Percentiles rank a stretch among this genome's conserved stretches.
Conservation (phyloP, 192 early-diverging fungal species). For the Coemansia sp. region DNA sequence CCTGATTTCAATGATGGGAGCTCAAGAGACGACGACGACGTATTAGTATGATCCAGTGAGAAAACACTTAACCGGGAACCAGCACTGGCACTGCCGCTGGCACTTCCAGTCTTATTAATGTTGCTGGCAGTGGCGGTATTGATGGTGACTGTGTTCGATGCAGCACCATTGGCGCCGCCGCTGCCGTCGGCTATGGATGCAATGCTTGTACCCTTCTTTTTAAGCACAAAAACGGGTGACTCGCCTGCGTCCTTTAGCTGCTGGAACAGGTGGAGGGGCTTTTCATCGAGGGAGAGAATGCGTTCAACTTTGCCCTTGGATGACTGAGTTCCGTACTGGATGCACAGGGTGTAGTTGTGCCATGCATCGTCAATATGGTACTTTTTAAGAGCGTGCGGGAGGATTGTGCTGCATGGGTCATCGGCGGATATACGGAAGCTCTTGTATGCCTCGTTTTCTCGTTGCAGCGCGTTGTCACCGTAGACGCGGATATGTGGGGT, state of each 20-base stretch:
- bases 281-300: constrained; percentile 74
- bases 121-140: constrained; percentile 1
- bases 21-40: constrained; percentile 50
- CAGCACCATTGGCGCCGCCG: constrained; percentile 4
- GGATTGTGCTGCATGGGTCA: constrained; percentile 84
- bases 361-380: constrained; percentile 89
- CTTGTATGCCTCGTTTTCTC: constrained; percentile 78
- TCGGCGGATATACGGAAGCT: constrained; percentile 79
- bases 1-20: constrained; percentile 23
- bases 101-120: constrained; percentile 2
- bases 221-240: constrained; percentile 73
- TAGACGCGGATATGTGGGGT: constrained; percentile 77
- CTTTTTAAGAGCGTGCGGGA: constrained; percentile 83
- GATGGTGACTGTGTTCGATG: constrained; percentile 6
- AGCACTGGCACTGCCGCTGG: constrained; percentile 23
- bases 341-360: constrained; percentile 82
- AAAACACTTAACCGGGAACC: constrained; percentile 47
- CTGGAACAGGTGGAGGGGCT: constrained; percentile 66
- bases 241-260: constrained; percentile 70
- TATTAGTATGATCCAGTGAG: constrained; percentile 44
- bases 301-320: constrained; percentile 61
- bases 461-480: constrained; percentile 69
- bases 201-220: constrained; percentile 51
- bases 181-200: constrained; percentile 3
- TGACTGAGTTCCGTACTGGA: constrained; percentile 62